Evolutionary conservation across 1,284 basidiomycete genomes (phyloP).

Genomic region (Heterobasidion parviporum): DNA sequence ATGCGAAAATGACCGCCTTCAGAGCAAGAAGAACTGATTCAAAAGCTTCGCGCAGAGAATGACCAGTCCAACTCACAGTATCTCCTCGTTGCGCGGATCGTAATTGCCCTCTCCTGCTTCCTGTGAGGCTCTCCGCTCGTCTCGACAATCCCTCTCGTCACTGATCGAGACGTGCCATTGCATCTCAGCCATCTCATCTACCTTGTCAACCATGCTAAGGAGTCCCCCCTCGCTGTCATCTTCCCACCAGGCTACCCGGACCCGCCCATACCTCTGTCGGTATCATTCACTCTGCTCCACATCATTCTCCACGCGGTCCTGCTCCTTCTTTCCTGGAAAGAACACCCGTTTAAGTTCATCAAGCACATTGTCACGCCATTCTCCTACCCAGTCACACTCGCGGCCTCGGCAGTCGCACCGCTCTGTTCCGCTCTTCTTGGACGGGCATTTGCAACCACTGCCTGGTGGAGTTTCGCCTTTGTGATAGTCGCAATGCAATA

Average conservation of each 20-base stretch:
- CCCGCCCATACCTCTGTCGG: not conserved
- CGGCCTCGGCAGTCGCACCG: conserved; percentile 37
- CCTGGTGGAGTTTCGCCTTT: conserved; percentile 44
- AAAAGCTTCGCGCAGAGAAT: conserved; percentile 31
- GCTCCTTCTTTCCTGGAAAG: conserved; percentile 20
- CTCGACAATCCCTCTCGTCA: not conserved
- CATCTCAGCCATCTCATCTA: not conserved
- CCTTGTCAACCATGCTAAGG: not conserved
- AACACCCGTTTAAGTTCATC: not conserved
- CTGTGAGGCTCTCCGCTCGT: conserved; percentile 28
- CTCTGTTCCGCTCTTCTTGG: conserved; percentile 35
- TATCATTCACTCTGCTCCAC: conserved; percentile 1
- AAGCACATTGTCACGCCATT: conserved; percentile 19
- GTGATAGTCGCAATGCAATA: conserved; percentile 32
- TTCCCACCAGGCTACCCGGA: not conserved
- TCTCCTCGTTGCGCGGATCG: conserved; percentile 24
- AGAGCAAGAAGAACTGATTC: conserved; percentile 50
- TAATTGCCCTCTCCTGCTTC: conserved; percentile 33
- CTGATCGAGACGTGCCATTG: not conserved
- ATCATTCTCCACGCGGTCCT: conserved; percentile 33
- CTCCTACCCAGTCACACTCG: conserved; percentile 33
- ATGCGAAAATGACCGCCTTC: not conserved
- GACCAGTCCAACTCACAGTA: conserved; percentile 29
- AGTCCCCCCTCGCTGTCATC: not conserved
- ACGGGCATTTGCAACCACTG: conserved; percentile 37